Percentiles rank a stretch among this genome's conserved stretches.
Conservation (phyloP, 495 filamentous ascomycete genomes). For the Thermochaetoides thermophila region DNA sequence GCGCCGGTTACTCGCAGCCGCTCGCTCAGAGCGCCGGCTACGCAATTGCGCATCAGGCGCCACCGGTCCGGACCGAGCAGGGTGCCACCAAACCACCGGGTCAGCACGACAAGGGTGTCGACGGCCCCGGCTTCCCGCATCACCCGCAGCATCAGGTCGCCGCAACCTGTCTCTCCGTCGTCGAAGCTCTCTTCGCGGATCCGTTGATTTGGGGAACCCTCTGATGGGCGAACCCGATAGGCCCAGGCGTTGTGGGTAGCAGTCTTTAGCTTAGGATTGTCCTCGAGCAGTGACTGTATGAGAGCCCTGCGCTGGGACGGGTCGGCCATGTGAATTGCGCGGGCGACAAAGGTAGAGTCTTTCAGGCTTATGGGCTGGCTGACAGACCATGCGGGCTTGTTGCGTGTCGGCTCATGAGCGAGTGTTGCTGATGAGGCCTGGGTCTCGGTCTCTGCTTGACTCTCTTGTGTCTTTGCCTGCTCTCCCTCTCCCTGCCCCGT, state of each 20-base stretch:
- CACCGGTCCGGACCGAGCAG: conserved; percentile 70
- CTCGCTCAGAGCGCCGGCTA: conserved; percentile 31
- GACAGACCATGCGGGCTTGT: conserved; percentile 20
- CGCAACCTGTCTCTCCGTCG: conserved; percentile 83
- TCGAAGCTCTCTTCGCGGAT: conserved; percentile 75
- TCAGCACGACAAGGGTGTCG: conserved; percentile 76
- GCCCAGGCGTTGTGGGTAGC: conserved; percentile 42
- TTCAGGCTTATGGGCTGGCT: conserved; percentile 30
- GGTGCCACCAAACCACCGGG: conserved; percentile 84
- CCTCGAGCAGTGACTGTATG: conserved; percentile 25
- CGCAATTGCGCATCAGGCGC: conserved; percentile 38
- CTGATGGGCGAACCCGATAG: conserved; percentile 20
- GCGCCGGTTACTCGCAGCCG: conserved; percentile 27
- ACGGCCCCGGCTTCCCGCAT: conserved; percentile 69
- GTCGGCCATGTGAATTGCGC: conserved; percentile 25
- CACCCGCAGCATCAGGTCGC: conserved; percentile 61
- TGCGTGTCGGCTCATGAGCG: conserved; percentile 4
- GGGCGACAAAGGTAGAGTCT: conserved; percentile 36
- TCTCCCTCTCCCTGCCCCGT: too few species aligned
- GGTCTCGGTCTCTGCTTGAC: conserved; percentile 6
- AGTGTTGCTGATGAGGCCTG: conserved; percentile 4
- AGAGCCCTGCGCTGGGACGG: conserved; percentile 20
- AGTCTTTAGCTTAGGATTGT: conserved; percentile 24
- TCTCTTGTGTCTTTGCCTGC: too few species aligned
- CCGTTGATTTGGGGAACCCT: conserved; percentile 12